phyloP scores from a whole-genome alignment of 2,329 filamentous ascomycete genomes.

The Knufia fluminis region DNA sequence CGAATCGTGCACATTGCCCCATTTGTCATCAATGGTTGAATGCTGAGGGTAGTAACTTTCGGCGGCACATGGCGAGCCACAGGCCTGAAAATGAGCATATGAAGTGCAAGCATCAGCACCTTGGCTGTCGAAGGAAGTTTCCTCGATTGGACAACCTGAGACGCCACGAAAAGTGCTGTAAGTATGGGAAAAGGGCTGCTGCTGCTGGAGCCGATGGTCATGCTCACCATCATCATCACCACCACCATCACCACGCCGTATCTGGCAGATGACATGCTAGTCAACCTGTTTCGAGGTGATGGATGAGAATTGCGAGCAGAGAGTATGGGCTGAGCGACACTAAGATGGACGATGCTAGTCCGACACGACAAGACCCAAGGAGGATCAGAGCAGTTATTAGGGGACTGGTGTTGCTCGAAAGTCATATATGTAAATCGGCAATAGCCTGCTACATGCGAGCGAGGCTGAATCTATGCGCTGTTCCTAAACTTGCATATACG shows the following conservation, averaged over 20 bases:
- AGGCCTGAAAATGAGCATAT: slow-evolving; percentile 22
- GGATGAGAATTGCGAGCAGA: no score
- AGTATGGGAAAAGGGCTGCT: slow-evolving; percentile 22
- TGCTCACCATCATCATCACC: slow-evolving; percentile 5
- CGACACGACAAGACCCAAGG: no score
- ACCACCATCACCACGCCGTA: slow-evolving; percentile 1
- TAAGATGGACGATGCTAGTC: no score
- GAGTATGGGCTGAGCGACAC: no score
- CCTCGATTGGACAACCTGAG: slow-evolving; percentile 21
- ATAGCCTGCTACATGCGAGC: no score
- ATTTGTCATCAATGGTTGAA: slow-evolving; percentile 22
- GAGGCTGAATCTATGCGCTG: no score
- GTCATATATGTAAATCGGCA: no score
- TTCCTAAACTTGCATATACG: no score
- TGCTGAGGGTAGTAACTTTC: slow-evolving; percentile 22
- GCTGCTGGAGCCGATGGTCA: not conserved
- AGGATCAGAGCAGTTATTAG: no score
- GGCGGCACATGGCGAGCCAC: slow-evolving; percentile 22
- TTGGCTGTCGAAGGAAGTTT: slow-evolving; percentile 22
- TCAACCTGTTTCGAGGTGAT: no score
- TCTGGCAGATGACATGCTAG: not conserved
- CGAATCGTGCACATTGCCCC: slow-evolving; percentile 22
- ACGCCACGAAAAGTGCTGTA: slow-evolving; percentile 22
- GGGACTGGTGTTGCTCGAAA: no score
- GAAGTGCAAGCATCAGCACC: slow-evolving; percentile 20